These are phyloP conservation scores for Novakomyces olei DNA, from an alignment of 805 yeast species.

Conservation along the genomic window DNA sequence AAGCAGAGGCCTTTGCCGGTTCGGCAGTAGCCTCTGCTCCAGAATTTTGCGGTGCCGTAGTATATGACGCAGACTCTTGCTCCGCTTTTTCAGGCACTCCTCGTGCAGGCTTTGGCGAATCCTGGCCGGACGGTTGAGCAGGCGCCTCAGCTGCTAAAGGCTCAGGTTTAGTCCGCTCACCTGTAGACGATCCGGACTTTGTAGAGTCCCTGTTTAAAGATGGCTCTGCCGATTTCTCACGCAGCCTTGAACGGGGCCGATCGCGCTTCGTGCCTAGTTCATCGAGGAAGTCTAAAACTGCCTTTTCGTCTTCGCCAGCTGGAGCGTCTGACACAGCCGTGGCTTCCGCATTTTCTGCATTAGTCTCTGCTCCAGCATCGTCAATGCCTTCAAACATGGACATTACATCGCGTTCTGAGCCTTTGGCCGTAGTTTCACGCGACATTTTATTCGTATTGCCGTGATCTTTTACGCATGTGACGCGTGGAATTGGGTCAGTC, in stretches of 20 bases:
- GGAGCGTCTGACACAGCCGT: not conserved
- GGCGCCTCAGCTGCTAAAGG: constrained; percentile 1
- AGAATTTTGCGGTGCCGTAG: not conserved
- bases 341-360: not conserved
- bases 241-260: not conserved
- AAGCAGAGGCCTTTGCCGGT: not conserved
- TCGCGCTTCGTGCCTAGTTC: constrained; percentile 1
- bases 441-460: no score
- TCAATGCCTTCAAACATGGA: not conserved
- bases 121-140: constrained; percentile 7
- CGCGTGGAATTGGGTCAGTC: no score
- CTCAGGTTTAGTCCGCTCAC: not conserved
- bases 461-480: no score
- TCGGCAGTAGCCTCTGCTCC: not conserved
- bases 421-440: no score
- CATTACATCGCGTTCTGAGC: not conserved
- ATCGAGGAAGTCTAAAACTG: constrained; percentile 1
- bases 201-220: not conserved
- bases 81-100: not conserved
- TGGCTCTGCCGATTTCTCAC: not conserved
- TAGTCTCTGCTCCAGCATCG: not conserved
- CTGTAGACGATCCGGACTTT: constrained; percentile 1
- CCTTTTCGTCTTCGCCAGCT: constrained; percentile 1
- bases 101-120: constrained; percentile 9
- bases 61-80: not conserved